Evolutionary conservation across 73 alveolate species (phyloP).

Genomic region (Effrenium voratum): DNA sequence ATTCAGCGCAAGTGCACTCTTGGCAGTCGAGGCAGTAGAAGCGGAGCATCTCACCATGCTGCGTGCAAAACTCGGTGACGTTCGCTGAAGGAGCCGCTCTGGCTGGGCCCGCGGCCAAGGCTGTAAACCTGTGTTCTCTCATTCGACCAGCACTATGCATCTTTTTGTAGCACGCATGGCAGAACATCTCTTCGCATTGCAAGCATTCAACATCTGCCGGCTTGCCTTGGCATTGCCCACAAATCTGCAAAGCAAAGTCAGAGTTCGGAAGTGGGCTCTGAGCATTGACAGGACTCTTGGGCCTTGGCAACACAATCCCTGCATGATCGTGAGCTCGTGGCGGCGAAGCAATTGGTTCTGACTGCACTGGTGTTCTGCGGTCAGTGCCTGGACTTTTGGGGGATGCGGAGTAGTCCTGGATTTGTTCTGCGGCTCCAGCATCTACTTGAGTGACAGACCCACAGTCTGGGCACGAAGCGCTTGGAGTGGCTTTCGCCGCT

Average conservation of each 20-base stretch:
- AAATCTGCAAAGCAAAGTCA: not conserved
- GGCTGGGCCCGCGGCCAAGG: not conserved
- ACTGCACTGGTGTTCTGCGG: not conserved
- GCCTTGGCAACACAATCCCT: not conserved
- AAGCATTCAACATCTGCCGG: conserved; percentile 19
- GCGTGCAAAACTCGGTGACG: not conserved
- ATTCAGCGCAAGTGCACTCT: conserved; percentile 52
- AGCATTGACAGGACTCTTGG: conserved; percentile 9
- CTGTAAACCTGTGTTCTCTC: not conserved
- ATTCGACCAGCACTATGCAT: conserved; percentile 42
- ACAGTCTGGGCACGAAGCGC: conserved; percentile 37
- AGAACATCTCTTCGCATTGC: conserved; percentile 55
- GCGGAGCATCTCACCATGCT: conserved; percentile 13
- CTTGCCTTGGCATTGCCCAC: conserved; percentile 67
- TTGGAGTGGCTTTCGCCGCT: not conserved
- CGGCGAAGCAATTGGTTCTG: not conserved
- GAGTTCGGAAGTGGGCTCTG: not conserved
- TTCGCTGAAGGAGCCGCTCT: not conserved
- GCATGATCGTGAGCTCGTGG: not conserved
- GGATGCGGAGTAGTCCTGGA: conserved; percentile 21
- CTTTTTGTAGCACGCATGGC: conserved; percentile 8
- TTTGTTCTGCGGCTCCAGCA: conserved; percentile 59
- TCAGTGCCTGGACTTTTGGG: not conserved
- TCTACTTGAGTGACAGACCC: conserved; percentile 28
- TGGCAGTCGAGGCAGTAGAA: conserved; percentile 34